phyloP scores from a whole-genome alignment of 306 rosid species.

The Vigna nakashimae region DNA sequence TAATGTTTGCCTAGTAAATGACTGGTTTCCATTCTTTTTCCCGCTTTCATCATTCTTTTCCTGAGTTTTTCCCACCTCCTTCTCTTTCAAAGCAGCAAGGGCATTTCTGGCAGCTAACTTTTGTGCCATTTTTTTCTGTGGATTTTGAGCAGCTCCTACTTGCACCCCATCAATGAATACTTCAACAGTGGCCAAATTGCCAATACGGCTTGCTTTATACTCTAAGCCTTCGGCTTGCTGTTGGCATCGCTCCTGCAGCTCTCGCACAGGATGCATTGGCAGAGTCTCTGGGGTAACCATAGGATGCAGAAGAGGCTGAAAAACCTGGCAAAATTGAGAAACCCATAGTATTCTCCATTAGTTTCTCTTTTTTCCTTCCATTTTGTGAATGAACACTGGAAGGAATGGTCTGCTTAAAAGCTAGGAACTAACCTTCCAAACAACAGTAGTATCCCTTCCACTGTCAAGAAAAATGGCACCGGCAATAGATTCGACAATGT shows the following conservation, averaged over 20 bases:
- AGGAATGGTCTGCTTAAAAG: conserved; percentile 20
- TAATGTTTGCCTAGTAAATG: conserved; percentile 92
- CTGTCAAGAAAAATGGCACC: conserved; percentile 96
- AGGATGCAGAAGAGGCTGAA: conserved; percentile 93
- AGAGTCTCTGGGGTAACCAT: conserved; percentile 99
- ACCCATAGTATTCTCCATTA: conserved; percentile 25
- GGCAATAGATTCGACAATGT: conserved; percentile 96
- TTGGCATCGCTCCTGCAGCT: conserved; percentile 98
- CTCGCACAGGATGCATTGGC: conserved; percentile 99
- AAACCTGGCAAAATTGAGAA: conserved; percentile 62
- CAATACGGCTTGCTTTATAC: conserved; percentile 88
- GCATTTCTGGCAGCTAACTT: conserved; percentile 98
- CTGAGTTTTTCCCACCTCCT: conserved; percentile 68
- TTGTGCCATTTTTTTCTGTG: conserved; percentile 99
- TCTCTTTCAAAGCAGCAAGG: conserved; percentile 85
- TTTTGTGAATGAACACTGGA: conserved; percentile 6
- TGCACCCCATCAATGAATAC: conserved; percentile 94
- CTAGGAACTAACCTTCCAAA: conserved; percentile 75
- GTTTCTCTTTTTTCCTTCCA: conserved; percentile 11
- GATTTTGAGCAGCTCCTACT: conserved; percentile 86
- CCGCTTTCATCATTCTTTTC: conserved; percentile 75
- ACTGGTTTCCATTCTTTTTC: conserved; percentile 84
- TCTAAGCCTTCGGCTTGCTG: conserved; percentile 99
- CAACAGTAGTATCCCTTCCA: conserved; percentile 72
- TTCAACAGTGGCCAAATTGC: conserved; percentile 94